phyloP scores from a whole-genome alignment of 2,329 filamentous ascomycete genomes.

The Alternaria hordeiaustralica region DNA sequence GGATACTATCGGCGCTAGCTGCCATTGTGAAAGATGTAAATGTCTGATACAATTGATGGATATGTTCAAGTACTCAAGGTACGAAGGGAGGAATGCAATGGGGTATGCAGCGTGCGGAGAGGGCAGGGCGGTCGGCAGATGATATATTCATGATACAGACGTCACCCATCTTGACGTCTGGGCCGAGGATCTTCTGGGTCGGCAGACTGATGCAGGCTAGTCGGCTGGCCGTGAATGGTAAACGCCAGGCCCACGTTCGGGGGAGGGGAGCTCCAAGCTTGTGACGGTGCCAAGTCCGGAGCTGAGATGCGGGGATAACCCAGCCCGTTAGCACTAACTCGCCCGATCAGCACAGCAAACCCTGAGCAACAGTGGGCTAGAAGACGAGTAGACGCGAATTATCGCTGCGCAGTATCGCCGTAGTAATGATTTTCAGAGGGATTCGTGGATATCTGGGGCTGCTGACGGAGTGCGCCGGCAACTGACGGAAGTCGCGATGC shows the following conservation, averaged over 20 bases:
- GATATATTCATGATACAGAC: conserved; percentile 39
- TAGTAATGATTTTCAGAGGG: conserved; percentile 11
- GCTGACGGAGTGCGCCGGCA: conserved; percentile 30
- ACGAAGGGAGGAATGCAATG: conserved; percentile 29
- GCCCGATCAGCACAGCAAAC: conserved; percentile 27
- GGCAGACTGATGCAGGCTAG: conserved; percentile 33
- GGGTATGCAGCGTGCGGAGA: conserved; percentile 35
- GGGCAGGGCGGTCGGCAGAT: conserved; percentile 29
- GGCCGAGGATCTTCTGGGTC: conserved; percentile 44
- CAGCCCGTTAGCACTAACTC: conserved; percentile 1
- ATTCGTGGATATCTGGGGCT: conserved; percentile 28
- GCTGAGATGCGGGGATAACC: conserved; percentile 33
- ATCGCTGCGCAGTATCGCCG: conserved; percentile 7
- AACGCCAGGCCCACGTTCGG: conserved; percentile 32
- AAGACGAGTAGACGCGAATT: neutral
- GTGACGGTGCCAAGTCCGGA: conserved; percentile 44
- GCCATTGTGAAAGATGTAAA: conserved; percentile 37
- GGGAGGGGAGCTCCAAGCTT: conserved; percentile 42
- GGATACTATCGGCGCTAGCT: conserved; percentile 70
- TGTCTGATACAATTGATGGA: conserved; percentile 9
- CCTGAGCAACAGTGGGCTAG: conserved; percentile 7
- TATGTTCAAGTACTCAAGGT: conserved; percentile 10
- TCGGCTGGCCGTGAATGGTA: conserved; percentile 38
- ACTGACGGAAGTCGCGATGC: conserved; percentile 34
- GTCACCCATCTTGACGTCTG: conserved; percentile 42